A percentile compares a stretch with the other conserved stretches of the same genome.
These are phyloP conservation scores for Elsinoe australis DNA, from an alignment of 2,329 filamentous ascomycete species.

Conservation along the genomic window DNA sequence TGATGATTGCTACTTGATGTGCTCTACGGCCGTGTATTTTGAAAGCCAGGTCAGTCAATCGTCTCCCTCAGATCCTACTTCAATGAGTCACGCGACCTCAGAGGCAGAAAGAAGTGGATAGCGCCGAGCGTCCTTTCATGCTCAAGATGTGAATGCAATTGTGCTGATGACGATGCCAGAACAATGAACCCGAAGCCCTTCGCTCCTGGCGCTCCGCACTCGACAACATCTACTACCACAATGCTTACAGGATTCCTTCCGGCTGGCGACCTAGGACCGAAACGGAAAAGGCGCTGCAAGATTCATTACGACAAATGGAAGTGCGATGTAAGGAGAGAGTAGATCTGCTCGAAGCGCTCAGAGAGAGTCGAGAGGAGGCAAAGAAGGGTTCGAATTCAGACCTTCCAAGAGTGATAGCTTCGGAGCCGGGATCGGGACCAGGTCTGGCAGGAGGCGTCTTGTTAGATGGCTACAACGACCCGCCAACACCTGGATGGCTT, in stretches of 20 bases:
- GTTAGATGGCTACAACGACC: constrained; percentile 6
- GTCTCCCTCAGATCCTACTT: too few species aligned
- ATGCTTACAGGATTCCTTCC: constrained; percentile 64
- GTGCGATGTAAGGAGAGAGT: constrained; percentile 89
- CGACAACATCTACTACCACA: constrained; percentile 80
- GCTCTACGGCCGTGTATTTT: constrained; percentile 93
- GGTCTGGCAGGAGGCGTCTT: constrained; percentile 1
- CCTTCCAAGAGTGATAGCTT: constrained; percentile 9
- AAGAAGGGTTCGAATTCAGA: constrained; percentile 32
- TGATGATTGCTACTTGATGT: constrained; percentile 90
- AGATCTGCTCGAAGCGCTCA: constrained; percentile 74
- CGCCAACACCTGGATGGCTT: constrained; percentile 52
- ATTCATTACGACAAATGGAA: constrained; percentile 75
- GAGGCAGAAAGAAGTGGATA: too few species aligned
- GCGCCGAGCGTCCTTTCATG: too few species aligned
- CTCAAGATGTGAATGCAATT: too few species aligned
- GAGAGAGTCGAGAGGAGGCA: constrained; percentile 54
- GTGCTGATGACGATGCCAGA: constrained; percentile 44
- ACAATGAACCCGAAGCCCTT: constrained; percentile 83
- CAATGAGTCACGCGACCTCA: neutral
- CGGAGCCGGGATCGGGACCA: too few species aligned
- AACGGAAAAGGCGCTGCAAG: constrained; percentile 73
- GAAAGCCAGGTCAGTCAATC: constrained; percentile 78
- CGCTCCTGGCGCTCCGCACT: constrained; percentile 84
- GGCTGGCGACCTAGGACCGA: constrained; percentile 66